Percentiles rank a stretch among this genome's conserved stretches.
Evolutionary conservation across 768 basidiomycete species (phyloP).

Genomic region (Ramaria sp.): DNA sequence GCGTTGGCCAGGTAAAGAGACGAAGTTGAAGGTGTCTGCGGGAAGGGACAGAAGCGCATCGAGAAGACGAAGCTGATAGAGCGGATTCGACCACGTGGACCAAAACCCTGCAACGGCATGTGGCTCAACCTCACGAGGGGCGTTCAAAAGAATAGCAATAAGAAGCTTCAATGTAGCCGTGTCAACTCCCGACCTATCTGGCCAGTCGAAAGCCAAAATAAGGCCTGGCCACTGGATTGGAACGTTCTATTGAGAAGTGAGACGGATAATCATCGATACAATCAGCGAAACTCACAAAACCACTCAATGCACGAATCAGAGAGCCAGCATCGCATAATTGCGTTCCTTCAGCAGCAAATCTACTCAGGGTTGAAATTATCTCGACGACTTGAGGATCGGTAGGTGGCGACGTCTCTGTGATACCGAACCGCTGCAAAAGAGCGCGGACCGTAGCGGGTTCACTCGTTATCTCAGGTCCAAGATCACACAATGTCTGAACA

Average conservation of each 20-base stretch:
- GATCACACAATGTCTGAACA: conserved; percentile 63
- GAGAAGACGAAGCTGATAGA: conserved; percentile 78
- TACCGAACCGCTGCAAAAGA: conserved; percentile 62
- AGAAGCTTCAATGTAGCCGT: conserved; percentile 83
- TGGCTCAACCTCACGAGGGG: conserved; percentile 62
- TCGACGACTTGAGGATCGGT: conserved; percentile 62
- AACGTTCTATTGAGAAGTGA: conserved; percentile 33
- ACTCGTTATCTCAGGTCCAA: conserved; percentile 70
- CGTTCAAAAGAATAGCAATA: conserved; percentile 77
- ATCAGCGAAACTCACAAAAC: conserved; percentile 47
- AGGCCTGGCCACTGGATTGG: conserved; percentile 71
- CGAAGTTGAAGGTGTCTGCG: conserved; percentile 87
- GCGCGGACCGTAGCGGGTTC: conserved; percentile 63
- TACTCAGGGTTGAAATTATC: conserved; percentile 54
- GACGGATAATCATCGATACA: not conserved
- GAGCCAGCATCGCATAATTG: conserved; percentile 64
- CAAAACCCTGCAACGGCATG: conserved; percentile 83
- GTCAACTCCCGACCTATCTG: conserved; percentile 76
- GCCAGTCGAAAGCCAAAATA: conserved; percentile 78
- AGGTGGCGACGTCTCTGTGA: conserved; percentile 62
- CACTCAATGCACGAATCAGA: conserved; percentile 59
- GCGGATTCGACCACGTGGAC: conserved; percentile 73
- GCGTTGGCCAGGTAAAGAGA: conserved; percentile 70
- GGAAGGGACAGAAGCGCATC: conserved; percentile 84
- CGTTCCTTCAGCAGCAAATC: conserved; percentile 62